Evolutionary conservation across 805 yeast genomes (phyloP), one percentile per base, ranked within the genome.

Genomic region (Teunomyces stri): DNA sequence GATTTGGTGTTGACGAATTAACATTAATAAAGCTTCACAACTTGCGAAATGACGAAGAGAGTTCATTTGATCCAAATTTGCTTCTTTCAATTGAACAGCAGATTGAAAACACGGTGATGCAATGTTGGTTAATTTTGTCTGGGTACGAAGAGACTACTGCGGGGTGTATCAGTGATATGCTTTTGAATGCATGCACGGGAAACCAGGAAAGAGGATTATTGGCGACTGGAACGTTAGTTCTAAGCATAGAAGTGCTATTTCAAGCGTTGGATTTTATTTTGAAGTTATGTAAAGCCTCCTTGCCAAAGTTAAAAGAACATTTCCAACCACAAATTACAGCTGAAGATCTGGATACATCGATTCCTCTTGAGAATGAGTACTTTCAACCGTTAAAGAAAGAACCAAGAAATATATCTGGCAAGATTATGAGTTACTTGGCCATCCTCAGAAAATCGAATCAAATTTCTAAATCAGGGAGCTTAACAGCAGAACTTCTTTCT

Each of bases 131-230:
- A 16, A 84, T 88, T 0, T 71, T 95, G 27, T 89, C 95, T 45
- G 86, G 85, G 31, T 95, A 81, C 63, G 99, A 94, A 65, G 99
- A 91, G 62, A 82, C 83, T 13, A 79, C 96, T 2, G 98, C 98
- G 0, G 78, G 89, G 0, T 84, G 89, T 60, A 89, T 94, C 13
- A 87, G 96, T 2, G 92, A 88, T 54, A 91, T 94, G 97, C 78
- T 94, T 41, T 87, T 89, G 52, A 78, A 77, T 52, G 90, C 96
- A 2, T 84, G 96, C 27, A 79, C 81, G 10, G 87, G 86, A 33
- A 82, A 85, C 54, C 87, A 84, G 55, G 56, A 68, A 10, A 77
- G 77, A 34, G 96, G 97, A 0, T 71, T 89, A 21, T 60, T 72
- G 9, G 80, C 89, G 0, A 79, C 97, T 0, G 89, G 90, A 0